Evolutionary conservation across 306 rosid species (phyloP).

Genomic region (Sicyos baderoa): DNA sequence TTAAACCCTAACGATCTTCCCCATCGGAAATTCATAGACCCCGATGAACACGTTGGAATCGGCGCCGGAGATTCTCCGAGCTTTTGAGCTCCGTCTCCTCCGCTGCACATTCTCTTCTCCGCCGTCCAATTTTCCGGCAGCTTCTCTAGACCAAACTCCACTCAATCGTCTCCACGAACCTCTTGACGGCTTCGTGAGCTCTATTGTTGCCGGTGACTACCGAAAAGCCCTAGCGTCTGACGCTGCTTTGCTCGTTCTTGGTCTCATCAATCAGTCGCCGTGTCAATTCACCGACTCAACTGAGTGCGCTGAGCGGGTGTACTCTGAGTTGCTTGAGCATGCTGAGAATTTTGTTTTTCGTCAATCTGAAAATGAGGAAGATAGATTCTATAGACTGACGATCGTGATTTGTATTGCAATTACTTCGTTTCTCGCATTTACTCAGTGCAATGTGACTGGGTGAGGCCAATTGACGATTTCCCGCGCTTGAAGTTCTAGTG

Average conservation of each 20-base stretch:
- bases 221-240: conserved; percentile 46
- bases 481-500: background rate
- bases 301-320: conserved; percentile 44
- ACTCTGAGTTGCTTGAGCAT: conserved; percentile 47
- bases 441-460: conserved; percentile 71
- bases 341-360: conserved; percentile 41
- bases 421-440: conserved; percentile 56
- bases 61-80: conserved; percentile 28
- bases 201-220: conserved; percentile 55
- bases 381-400: conserved; percentile 30
- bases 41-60: background rate
- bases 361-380: conserved; percentile 30
- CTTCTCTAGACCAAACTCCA: background rate
- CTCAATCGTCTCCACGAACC: conserved; percentile 22
- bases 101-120: conserved; percentile 47
- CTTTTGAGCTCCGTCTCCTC: conserved; percentile 70
- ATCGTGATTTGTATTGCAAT: conserved; percentile 54
- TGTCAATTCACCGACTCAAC: conserved; percentile 23
- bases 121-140: conserved; percentile 20
- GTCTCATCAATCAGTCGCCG: conserved; percentile 25
- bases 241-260: conserved; percentile 34
- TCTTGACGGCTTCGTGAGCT: conserved; percentile 34
- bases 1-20: background rate
- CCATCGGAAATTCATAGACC: background rate
- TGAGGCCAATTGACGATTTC: conserved; percentile 20